Percentiles rank a stretch among this genome's conserved stretches.
These are phyloP conservation scores for Cladophialophora carrionii DNA, from an alignment of 2,329 filamentous ascomycete species.

Conservation along the genomic window DNA sequence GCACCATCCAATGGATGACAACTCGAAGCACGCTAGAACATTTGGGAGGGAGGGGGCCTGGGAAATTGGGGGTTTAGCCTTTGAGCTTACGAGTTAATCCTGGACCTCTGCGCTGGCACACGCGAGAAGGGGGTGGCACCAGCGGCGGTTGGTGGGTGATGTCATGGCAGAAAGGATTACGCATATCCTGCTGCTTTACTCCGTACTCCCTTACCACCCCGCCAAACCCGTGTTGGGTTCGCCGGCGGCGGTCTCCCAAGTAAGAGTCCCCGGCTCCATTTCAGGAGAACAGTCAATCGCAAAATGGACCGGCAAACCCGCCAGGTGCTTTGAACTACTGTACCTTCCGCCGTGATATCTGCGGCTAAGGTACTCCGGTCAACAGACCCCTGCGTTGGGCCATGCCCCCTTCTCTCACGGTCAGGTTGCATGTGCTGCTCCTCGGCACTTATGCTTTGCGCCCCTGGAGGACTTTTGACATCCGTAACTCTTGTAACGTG, in stretches of 20 bases:
- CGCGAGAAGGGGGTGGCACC: constrained; percentile 8
- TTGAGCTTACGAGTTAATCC: no score
- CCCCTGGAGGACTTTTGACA: background rate
- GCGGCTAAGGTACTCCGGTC: constrained; percentile 17
- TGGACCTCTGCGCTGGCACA: constrained; percentile 12
- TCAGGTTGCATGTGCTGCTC: background rate
- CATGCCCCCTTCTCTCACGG: background rate
- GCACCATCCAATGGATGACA: constrained; percentile 20
- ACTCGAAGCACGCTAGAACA: constrained; percentile 24
- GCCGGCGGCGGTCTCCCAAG: no score
- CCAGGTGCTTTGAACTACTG: constrained; percentile 10
- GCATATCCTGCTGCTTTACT: constrained; percentile 12
- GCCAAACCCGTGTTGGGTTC: background rate
- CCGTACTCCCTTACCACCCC: no score
- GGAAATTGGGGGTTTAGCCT: constrained; percentile 4
- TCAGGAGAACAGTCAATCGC: constrained; percentile 10
- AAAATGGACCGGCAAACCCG: background rate
- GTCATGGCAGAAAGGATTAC: background rate
- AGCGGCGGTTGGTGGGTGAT: constrained; percentile 7
- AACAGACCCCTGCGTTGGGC: constrained; percentile 24
- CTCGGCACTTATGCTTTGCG: background rate
- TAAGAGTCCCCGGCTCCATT: background rate
- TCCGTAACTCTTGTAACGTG: background rate
- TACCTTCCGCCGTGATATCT: constrained; percentile 19
- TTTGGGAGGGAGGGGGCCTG: background rate